Conservation (phyloP, 106 monocot species). For the Hemerocallis citrina region DNA sequence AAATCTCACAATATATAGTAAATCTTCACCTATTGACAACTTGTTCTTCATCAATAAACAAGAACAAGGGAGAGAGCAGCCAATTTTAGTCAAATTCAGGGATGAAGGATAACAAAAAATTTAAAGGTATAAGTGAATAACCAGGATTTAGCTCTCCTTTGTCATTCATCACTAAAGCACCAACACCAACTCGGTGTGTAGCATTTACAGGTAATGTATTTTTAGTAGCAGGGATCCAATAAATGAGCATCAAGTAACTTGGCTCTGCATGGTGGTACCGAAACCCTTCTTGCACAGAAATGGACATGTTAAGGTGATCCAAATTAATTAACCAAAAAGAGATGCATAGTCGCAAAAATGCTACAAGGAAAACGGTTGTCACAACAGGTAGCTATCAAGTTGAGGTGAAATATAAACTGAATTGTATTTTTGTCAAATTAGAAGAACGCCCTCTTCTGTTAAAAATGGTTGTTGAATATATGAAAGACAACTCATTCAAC, state of each 20-base stretch:
- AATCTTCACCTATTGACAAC: not conserved
- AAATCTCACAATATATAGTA: not conserved
- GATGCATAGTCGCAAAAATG: too few relatives aligned
- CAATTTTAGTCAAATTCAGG: not conserved
- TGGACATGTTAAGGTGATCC: slow-evolving; percentile 1
- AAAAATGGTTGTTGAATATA: too few relatives aligned
- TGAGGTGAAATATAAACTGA: too few relatives aligned
- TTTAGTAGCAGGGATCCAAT: slow-evolving; percentile 76
- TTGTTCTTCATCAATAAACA: not conserved
- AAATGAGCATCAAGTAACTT: slow-evolving; percentile 87
- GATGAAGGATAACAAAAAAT: not conserved
- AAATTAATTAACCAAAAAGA: not conserved
- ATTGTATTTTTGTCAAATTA: too few relatives aligned
- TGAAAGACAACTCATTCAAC: too few relatives aligned
- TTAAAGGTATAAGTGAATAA: not conserved
- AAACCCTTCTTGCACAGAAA: slow-evolving; percentile 73
- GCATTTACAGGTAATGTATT: slow-evolving; percentile 89
- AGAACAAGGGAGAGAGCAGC: not conserved
- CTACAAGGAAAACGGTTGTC: too few relatives aligned
- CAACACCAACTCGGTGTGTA: slow-evolving; percentile 84
- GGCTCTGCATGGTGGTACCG: slow-evolving; percentile 96
- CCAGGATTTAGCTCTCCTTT: slow-evolving; percentile 57
- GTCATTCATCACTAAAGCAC: slow-evolving; percentile 84
- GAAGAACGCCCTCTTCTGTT: too few relatives aligned
- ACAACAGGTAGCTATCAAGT: too few relatives aligned